phyloP scores from a whole-genome alignment of 1,284 basidiomycete species.

The Agroathelia rolfsii region DNA sequence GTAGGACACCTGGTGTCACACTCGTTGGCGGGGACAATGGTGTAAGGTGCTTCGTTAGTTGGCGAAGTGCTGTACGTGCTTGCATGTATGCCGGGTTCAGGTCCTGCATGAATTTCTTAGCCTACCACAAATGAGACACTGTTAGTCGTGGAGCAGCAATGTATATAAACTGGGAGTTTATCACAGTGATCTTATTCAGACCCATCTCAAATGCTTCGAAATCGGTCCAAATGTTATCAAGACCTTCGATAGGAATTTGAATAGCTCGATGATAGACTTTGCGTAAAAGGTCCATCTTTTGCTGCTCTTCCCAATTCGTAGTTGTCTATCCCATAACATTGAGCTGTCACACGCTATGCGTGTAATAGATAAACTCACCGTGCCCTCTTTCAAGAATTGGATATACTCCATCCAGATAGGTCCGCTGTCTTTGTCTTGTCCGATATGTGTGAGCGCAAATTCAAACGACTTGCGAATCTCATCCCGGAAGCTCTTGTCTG shows the following conservation, averaged over 20 bases:
- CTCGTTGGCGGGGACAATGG: slow-evolving; percentile 49
- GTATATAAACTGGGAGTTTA: not conserved
- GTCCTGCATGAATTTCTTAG: slow-evolving; percentile 90
- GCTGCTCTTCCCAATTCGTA: slow-evolving; percentile 90
- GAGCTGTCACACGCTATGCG: slow-evolving; percentile 6
- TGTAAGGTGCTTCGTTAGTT: slow-evolving; percentile 67
- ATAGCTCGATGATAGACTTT: slow-evolving; percentile 92
- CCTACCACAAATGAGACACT: slow-evolving; percentile 29
- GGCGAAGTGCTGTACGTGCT: slow-evolving; percentile 80
- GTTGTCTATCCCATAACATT: slow-evolving; percentile 34
- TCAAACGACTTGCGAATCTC: slow-evolving; percentile 87
- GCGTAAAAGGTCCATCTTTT: slow-evolving; percentile 89
- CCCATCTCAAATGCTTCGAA: slow-evolving; percentile 90
- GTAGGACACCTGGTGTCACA: slow-evolving; percentile 31
- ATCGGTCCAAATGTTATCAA: slow-evolving; percentile 92
- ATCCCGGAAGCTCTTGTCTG: slow-evolving; percentile 51
- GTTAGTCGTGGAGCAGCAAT: not conserved
- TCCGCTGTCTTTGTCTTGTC: slow-evolving; percentile 72
- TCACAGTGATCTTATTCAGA: slow-evolving; percentile 81
- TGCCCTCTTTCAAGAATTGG: slow-evolving; percentile 73
- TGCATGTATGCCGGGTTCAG: slow-evolving; percentile 87
- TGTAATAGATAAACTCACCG: slow-evolving; percentile 35
- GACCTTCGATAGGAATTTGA: slow-evolving; percentile 87
- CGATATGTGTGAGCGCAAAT: slow-evolving; percentile 85
- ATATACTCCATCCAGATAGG: slow-evolving; percentile 77